These are phyloP conservation scores for Penicillium sp. DNA, from an alignment of 2,329 filamentous ascomycete species.

Conservation along the genomic window DNA sequence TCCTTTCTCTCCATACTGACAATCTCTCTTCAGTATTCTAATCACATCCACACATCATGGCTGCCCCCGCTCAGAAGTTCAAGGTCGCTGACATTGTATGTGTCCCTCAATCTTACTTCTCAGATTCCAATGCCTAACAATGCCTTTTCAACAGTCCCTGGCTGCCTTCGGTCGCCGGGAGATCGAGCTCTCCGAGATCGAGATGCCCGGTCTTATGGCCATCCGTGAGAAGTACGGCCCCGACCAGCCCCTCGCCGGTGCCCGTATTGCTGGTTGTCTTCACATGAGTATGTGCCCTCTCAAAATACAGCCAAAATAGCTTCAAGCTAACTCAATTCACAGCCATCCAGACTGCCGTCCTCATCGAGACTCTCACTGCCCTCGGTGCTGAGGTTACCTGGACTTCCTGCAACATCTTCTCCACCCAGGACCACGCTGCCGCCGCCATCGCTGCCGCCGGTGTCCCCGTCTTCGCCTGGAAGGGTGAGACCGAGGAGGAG, in stretches of 20 bases:
- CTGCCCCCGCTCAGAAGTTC: slow-evolving; percentile 85
- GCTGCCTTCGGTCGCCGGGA: slow-evolving; percentile 98
- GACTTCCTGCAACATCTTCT: slow-evolving; percentile 99
- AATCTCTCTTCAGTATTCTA: slow-evolving; percentile 9
- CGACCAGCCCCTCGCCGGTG: slow-evolving; percentile 91
- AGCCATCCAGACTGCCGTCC: slow-evolving; percentile 97
- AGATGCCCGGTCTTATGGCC: slow-evolving; percentile 97
- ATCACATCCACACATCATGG: slow-evolving; percentile 48
- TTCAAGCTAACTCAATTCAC: slow-evolving; percentile 8
- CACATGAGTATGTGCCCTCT: slow-evolving; percentile 73
- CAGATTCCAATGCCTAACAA: slow-evolving; percentile 12
- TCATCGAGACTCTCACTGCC: slow-evolving; percentile 93
- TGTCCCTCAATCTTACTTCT: slow-evolving; percentile 16
- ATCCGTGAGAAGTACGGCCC: slow-evolving; percentile 86
- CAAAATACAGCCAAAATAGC: background rate
- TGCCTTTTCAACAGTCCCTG: slow-evolving; percentile 57
- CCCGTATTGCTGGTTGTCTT: slow-evolving; percentile 94
- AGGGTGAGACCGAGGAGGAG: slow-evolving; percentile 98
- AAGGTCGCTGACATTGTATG: slow-evolving; percentile 92
- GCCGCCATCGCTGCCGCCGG: slow-evolving; percentile 93
- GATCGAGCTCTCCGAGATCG: slow-evolving; percentile 94
- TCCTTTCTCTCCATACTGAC: slow-evolving; percentile 8
- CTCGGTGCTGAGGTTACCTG: slow-evolving; percentile 98
- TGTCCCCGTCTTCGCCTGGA: slow-evolving; percentile 82
- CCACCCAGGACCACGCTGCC: slow-evolving; percentile 96